phyloP scores from a whole-genome alignment of 2,329 filamentous ascomycete genomes.

The Thelonectria discophora region DNA sequence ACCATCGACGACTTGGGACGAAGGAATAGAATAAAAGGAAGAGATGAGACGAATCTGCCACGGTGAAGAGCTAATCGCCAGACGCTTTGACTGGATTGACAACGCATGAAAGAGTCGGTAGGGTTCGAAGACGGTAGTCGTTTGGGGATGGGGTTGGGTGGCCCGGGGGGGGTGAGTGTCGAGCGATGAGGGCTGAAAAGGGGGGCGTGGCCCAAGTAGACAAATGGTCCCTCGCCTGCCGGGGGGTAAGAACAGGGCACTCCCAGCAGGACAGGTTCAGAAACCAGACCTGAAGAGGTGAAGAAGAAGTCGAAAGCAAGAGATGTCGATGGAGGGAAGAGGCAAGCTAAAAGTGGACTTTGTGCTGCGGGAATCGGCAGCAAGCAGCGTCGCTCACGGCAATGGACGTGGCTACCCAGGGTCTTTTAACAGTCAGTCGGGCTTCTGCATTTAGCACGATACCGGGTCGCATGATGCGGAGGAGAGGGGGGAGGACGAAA shows the following conservation, averaged over 20 bases:
- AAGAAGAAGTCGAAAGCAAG: background rate
- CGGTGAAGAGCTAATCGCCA: constrained; percentile 34
- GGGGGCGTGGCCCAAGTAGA: constrained; percentile 38
- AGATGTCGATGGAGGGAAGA: constrained; percentile 5
- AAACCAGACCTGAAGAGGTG: constrained; percentile 18
- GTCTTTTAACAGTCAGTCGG: constrained; percentile 26
- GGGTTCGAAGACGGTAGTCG: constrained; percentile 44
- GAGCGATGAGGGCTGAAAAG: constrained; percentile 40
- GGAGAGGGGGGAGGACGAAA: constrained; percentile 21
- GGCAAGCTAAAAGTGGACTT: constrained; percentile 31
- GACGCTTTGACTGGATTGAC: constrained; percentile 40
- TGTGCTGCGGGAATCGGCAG: constrained; percentile 39
- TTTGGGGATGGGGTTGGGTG: constrained; percentile 41
- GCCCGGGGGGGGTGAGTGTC: constrained; percentile 27
- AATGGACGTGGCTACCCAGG: constrained; percentile 24
- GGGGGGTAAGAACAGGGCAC: constrained; percentile 32
- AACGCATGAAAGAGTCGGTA: constrained; percentile 42
- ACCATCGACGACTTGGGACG: constrained; percentile 30
- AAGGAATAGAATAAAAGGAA: constrained; percentile 32
- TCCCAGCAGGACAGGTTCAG: constrained; percentile 22
- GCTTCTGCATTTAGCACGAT: constrained; percentile 31
- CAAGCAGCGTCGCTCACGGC: constrained; percentile 24
- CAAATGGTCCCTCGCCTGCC: constrained; percentile 15
- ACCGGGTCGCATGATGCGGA: constrained; percentile 34
- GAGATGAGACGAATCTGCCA: constrained; percentile 44